Conservation (phyloP, 176 grass and related monocot genomes). For the Zea luxurians region DNA sequence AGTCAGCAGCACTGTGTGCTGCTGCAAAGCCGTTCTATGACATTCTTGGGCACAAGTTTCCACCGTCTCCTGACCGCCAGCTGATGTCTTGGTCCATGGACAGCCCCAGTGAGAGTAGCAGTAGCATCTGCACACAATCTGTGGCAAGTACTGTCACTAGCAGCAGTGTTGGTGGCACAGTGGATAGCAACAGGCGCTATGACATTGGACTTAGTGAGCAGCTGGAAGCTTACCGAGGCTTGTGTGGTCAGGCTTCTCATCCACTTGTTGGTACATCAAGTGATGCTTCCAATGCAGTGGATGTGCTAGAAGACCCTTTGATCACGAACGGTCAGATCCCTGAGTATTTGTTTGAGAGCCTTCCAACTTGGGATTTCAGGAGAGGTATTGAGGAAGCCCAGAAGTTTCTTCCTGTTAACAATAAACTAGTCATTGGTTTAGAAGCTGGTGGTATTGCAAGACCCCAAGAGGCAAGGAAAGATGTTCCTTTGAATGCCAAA, state of each 20-base stretch:
- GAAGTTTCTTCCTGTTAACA: constrained; percentile 61
- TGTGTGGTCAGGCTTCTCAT: constrained; percentile 35
- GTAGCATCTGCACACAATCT: constrained; percentile 28
- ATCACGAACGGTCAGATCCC: constrained; percentile 54
- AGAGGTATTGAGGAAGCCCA: constrained; percentile 73
- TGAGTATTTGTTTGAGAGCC: constrained; percentile 72
- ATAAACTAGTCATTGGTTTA: constrained; percentile 56
- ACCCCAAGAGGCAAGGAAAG: constrained; percentile 30
- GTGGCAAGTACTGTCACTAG: constrained; percentile 36
- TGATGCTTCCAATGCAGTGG: constrained; percentile 13
- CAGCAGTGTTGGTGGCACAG: constrained; percentile 26
- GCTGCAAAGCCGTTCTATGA: constrained; percentile 90
- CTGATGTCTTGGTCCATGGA: constrained; percentile 36
- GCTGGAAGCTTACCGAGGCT: constrained; percentile 31
- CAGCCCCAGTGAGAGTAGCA: constrained; percentile 56
- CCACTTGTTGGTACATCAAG: constrained; percentile 37
- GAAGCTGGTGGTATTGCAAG: constrained; percentile 39
- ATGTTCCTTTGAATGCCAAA: constrained; percentile 18
- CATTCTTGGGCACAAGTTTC: constrained; percentile 93
- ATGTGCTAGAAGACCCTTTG: constrained; percentile 62
- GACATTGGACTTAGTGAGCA: constrained; percentile 28
- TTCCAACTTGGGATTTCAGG: constrained; percentile 92
- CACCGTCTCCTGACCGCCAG: constrained; percentile 54
- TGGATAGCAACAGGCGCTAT: constrained; percentile 29
- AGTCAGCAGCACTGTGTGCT: constrained; percentile 56